These are phyloP conservation scores for Fomitopsis palustris DNA, from an alignment of 1,284 basidiomycete species.

Conservation along the genomic window DNA sequence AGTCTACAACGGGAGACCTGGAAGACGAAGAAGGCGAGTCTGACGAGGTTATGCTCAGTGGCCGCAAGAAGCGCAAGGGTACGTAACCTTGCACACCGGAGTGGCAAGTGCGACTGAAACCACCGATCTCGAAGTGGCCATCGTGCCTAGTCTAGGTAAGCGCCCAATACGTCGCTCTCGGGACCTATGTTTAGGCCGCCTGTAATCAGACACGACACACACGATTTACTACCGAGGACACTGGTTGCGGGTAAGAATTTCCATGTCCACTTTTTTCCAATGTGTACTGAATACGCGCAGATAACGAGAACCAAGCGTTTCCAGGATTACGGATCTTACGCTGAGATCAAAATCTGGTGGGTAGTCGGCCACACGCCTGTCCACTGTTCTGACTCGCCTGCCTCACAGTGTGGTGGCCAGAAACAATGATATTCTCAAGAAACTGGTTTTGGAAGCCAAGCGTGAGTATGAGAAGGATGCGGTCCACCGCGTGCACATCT, in stretches of 20 bases:
- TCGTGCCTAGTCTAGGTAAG: constrained; percentile 29
- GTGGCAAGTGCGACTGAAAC: constrained; percentile 8
- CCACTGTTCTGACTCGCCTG: constrained; percentile 7
- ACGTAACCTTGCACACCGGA: constrained; percentile 24
- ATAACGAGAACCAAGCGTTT: constrained; percentile 75
- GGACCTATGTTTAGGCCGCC: constrained; percentile 14
- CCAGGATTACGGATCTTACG: constrained; percentile 66
- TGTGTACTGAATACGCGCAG: constrained; percentile 31
- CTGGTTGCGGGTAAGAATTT: constrained; percentile 66
- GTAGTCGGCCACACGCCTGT: constrained; percentile 15
- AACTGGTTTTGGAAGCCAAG: constrained; percentile 79
- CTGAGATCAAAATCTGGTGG: constrained; percentile 76
- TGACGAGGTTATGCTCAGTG: constrained; percentile 49
- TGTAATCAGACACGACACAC: constrained; percentile 67
- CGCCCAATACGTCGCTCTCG: constrained; percentile 5
- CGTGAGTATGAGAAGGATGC: constrained; percentile 85
- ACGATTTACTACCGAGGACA: constrained; percentile 85
- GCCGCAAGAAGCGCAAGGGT: constrained; percentile 74
- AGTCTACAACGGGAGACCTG: constrained; percentile 67
- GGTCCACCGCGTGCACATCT: constrained; percentile 83
- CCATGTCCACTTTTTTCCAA: constrained; percentile 5
- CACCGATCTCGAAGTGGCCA: constrained; percentile 21
- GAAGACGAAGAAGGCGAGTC: constrained; percentile 74
- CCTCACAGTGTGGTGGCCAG: constrained; percentile 70
- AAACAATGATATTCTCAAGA: constrained; percentile 81